Base-by-base conservation (phyloP, 768 basidiomycete species). In the Naganishia antarctica region DNA sequence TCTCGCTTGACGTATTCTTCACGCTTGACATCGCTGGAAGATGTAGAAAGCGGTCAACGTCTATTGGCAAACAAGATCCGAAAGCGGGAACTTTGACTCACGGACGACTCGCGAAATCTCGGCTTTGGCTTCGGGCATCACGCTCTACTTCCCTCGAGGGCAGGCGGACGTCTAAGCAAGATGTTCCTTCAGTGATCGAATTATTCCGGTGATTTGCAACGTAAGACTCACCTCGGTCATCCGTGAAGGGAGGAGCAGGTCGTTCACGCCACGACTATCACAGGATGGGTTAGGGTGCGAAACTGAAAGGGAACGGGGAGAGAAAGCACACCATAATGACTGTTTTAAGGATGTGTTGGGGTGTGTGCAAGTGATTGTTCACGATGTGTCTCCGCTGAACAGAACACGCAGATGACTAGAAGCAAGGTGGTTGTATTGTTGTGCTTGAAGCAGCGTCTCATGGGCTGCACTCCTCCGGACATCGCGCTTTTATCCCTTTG, bases 171-270 rank as follows among this genome's bases (percentile, higher is more conserved):
- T 40, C 37, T 40, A 40, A 16, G 37, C 16, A 40, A 40, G 37
- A 40, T 40, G 37, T 40, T 8, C 37, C 37, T n/a, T n/a, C n/a
- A n/a, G n/a, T n/a, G n/a, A n/a, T n/a, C n/a, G n/a, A n/a, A n/a
- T n/a, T 37, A 44, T 6, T 44, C 43, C 43, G 43, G 43, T 1
- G 5, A 31, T n/a, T 37, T 37, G 34, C 34, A 37, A 15, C 15
- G 15, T 37, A 32, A 51, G 18, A 37, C 53, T 40, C 34, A 57
- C 53, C 53, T 41, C 53, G 53, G 18, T 57, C 53, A 26, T 57
- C 53, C 32, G 23, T 3, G n/a, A 57, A 57, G 26, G 53, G 53
- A 40, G 53, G 18, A 57, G 53, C 53, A 40, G 53, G 53, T 37
- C 53, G 53, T 23, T 57, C 53, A 37, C 53, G 53, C 53, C 53